Conservation (phyloP, 2,329 filamentous ascomycete species). For the Talaromyces piceae region DNA sequence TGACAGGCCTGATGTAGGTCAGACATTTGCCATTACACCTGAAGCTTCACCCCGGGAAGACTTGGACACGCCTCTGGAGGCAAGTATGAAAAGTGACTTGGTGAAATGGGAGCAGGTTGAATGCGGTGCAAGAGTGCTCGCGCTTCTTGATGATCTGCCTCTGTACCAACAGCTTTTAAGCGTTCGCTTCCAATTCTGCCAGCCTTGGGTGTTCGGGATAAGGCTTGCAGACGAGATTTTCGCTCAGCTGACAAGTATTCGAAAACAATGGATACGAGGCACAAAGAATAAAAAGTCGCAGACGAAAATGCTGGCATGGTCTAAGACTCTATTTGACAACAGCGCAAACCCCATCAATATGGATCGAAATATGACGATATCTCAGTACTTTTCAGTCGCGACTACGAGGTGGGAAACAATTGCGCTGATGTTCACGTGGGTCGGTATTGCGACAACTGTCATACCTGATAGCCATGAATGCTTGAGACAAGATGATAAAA, state of each 20-base stretch:
- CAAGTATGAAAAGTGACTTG: not conserved
- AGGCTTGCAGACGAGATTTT: constrained; percentile 2
- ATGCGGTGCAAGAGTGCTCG: constrained; percentile 7
- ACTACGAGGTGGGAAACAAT: constrained; percentile 16
- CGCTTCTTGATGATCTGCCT: constrained; percentile 5
- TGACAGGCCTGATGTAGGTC: constrained; percentile 10
- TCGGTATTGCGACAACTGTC: constrained; percentile 13
- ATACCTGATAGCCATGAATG: constrained; percentile 10
- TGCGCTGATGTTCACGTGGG: constrained; percentile 12
- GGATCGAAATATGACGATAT: constrained; percentile 10
- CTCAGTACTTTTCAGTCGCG: constrained; percentile 13
- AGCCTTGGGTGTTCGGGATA: constrained; percentile 6
- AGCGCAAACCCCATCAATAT: constrained; percentile 9
- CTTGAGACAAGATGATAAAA: constrained; percentile 7
- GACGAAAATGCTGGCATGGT: constrained; percentile 12
- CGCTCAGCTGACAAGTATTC: not conserved
- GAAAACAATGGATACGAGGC: constrained; percentile 7
- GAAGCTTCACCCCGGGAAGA: not conserved
- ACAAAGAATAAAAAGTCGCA: constrained; percentile 1
- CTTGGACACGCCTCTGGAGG: constrained; percentile 1
- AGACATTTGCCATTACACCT: not conserved
- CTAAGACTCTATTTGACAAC: constrained; percentile 14
- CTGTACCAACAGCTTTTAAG: constrained; percentile 6
- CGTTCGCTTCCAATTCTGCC: not conserved
- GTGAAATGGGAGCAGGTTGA: constrained; percentile 8